These are phyloP conservation scores for Haplosporangium gracile DNA, from an alignment of 192 early-diverging fungal species.

Conservation along the genomic window DNA sequence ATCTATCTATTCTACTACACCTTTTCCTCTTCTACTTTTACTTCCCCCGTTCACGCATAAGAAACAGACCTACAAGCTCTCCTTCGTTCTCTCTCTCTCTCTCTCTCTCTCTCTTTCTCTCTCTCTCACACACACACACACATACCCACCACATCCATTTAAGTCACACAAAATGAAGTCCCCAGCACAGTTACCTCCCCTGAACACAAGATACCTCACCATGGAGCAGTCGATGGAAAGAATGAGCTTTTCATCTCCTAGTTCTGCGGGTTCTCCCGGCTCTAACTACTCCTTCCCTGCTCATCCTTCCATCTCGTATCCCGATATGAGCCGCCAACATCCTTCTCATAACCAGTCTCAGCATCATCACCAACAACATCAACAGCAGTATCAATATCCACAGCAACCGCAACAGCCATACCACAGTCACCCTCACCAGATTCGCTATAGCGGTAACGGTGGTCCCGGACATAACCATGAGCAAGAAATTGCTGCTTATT, in stretches of 20 bases:
- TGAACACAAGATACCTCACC: conserved; percentile 20
- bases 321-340: not conserved
- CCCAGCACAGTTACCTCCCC: conserved; percentile 16
- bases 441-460: not conserved
- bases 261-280: conserved; percentile 1
- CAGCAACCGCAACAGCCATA: not conserved
- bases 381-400: not conserved
- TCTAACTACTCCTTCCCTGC: not conserved
- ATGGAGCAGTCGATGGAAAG: conserved; percentile 39
- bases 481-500: not conserved
- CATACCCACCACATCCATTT: not conserved
- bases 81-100: not conserved
- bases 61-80: too few relatives aligned
- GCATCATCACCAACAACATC: conserved; percentile 10
- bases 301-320: conserved; percentile 24
- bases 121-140: not conserved
- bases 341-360: not conserved
- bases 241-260: conserved; percentile 31
- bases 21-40: too few relatives aligned
- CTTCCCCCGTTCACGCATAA: too few relatives aligned
- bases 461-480: not conserved
- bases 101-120: not conserved
- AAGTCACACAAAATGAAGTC: conserved; percentile 7
- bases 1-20: too few relatives aligned
- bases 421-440: not conserved